Evolutionary conservation across 257 asterid genomes (phyloP), one percentile per base, ranked within the genome.

Genomic region (Capsicum pubescens): DNA sequence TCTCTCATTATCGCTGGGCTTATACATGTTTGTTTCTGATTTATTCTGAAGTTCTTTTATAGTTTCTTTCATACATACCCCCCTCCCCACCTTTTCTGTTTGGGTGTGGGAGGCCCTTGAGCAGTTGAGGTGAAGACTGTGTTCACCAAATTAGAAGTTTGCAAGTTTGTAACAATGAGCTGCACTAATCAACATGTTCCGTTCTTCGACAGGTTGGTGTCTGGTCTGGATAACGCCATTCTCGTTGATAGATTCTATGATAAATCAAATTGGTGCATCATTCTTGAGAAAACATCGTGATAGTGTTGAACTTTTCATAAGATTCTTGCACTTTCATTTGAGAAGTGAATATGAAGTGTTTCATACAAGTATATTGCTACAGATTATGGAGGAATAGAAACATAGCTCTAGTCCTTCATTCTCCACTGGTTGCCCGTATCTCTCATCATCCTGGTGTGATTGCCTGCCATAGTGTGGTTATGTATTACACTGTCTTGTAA

Each of bases 251-350:
- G 84, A 90, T 96, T 93, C 85, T 96, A 87, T 8, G 99, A 96
- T 87, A 96, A 96, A 88, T 96, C 99, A 57, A 96, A 94, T 86
- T 96, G 99, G 98, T 94, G 98, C 87, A 82, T 96, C 86, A 90
- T 96, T 85, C 98, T 96, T 36, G 91, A 94, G 97, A 96, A 96
- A 89, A 92, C 91, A 80, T 90, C 91, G 19, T 88, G 82, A 87
- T 54, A 54, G 81, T 54, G 50, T 77, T 54, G 81, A 77, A 54
- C 81, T 13, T 77, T 26, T 77, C 15, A 77, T n/a, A 54, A 52
- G 64, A 77, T 77, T 54, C 48, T 77, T 77, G 81, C 8, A 26
- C 64, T 77, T 54, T 46, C 26, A 76, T 76, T 76, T 76, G 81
- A 46, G 1, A 50, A 74, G 63, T 52, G 63, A 76, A 52, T 26